Base-by-base conservation (phyloP, 192 early-diverging fungal species). In the Spizellomyces punctatus region DNA sequence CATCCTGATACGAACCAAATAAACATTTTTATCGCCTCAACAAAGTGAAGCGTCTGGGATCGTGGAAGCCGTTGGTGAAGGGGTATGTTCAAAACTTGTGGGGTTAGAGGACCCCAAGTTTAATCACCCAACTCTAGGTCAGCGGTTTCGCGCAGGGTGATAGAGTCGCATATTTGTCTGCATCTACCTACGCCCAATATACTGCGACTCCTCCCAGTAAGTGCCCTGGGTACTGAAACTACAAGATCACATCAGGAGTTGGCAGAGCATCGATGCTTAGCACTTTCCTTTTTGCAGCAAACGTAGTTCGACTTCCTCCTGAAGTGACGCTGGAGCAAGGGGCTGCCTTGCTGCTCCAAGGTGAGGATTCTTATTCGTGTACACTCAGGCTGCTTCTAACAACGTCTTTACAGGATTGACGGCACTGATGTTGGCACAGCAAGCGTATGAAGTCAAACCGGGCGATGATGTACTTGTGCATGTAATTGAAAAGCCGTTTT, bases 381-480 rank as follows among this genome's bases (percentile, higher is more conserved):
- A 36, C 27, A 2, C 27, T 36, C 27, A 36, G 41, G 60, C 60
- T 27, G 12, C 41, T 66, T 5, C 42, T 69, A 2, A 36, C 27
- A 36, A 36, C 1, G 12, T 69, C 67, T 56, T 27, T 41, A 75
- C 17, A 77, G 83, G 83, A 16, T 67, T 94, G 72, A 96, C 95
- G 17, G 94, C 93, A 6, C 86, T 89, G 69, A 81, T 88, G 5
- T 81, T 96, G 71, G 86, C 89, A 6, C 83, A 82, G 3, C 79
- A 91, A 36, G 85, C 86, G 10, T 93, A 94, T 72, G 64, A 72
- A 36, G 93, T 96, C 46, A 80, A 90, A 74, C 49, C 60, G 6
- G 84, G 86, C 44, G 92, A 96, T 76, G 91, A 82, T 77, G 87
- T 98, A 58, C 78, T 98, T 43, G 85, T 98, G 54, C n/a, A 36